phyloP scores from a whole-genome alignment of 352 stramenopile genomes.

The Thalassiosira livingstoniorum region DNA sequence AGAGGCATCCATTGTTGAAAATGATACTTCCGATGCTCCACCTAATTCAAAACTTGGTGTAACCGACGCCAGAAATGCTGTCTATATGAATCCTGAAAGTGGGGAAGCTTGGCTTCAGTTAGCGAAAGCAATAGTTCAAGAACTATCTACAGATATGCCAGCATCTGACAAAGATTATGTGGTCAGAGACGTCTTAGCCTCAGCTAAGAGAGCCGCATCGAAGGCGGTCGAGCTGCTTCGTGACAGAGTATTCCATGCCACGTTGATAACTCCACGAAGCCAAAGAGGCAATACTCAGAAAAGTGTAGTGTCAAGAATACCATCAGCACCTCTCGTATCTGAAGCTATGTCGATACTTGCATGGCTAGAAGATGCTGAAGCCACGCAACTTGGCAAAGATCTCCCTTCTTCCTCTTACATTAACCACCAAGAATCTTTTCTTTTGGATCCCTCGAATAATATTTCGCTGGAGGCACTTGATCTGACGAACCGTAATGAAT shows the following conservation, averaged over 20 bases:
- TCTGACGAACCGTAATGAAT: too few species aligned
- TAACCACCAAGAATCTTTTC: conserved; percentile 47
- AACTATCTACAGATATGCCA: conserved; percentile 9
- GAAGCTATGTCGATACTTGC: conserved; percentile 52
- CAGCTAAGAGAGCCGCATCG: conserved; percentile 36
- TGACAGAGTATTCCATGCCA: conserved; percentile 50
- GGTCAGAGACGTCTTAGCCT: conserved; percentile 4
- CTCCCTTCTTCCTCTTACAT: background rate
- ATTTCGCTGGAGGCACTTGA: conserved; percentile 17
- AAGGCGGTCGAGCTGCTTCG: conserved; percentile 46
- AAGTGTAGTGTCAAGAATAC: conserved; percentile 47
- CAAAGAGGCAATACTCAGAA: conserved; percentile 45
- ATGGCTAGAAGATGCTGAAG: conserved; percentile 39
- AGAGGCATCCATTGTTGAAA: background rate
- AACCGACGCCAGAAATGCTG: conserved; percentile 35
- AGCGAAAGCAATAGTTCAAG: conserved; percentile 35
- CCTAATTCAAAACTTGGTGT: conserved; percentile 16
- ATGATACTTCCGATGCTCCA: background rate
- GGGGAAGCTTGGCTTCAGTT: conserved; percentile 60
- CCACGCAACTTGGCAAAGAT: conserved; percentile 9
- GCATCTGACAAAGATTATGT: background rate
- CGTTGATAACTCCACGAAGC: conserved; percentile 36
- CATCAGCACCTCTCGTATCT: conserved; percentile 46
- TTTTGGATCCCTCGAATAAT: conserved; percentile 54
- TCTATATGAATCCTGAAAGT: conserved; percentile 59